Percentiles rank a stretch among this genome's conserved stretches.
phyloP scores from a whole-genome alignment of 352 stramenopile genomes.

The Phytophthora tentaculata region DNA sequence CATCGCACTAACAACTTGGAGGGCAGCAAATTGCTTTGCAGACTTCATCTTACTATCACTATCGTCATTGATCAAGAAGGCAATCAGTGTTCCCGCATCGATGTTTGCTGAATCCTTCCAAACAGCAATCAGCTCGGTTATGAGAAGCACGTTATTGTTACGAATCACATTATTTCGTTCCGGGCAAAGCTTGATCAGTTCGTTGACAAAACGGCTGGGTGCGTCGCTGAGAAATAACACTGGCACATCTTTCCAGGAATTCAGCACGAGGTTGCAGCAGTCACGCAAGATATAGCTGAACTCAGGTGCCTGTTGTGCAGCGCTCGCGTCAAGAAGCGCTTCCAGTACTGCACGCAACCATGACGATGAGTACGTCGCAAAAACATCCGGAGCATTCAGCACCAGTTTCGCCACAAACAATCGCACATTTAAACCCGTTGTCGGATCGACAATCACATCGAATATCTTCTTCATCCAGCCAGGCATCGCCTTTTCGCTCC shows the following conservation, averaged over 20 bases:
- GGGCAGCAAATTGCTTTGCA: slow-evolving; percentile 52
- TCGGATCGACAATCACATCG: slow-evolving; percentile 47
- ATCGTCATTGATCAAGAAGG: slow-evolving; percentile 45
- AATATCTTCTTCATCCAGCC: slow-evolving; percentile 85
- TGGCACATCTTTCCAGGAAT: slow-evolving; percentile 54
- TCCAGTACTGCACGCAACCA: slow-evolving; percentile 70
- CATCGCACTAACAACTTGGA: slow-evolving; percentile 75
- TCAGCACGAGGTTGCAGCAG: slow-evolving; percentile 64
- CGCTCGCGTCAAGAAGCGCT: slow-evolving; percentile 53
- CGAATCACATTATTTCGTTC: slow-evolving; percentile 61
- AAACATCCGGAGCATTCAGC: slow-evolving; percentile 67
- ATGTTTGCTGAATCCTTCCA: slow-evolving; percentile 61
- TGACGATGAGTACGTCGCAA: slow-evolving; percentile 49
- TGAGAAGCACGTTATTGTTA: slow-evolving; percentile 69
- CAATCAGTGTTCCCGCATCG: slow-evolving; percentile 45
- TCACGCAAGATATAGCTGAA: slow-evolving; percentile 85
- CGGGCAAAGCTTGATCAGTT: slow-evolving; percentile 62
- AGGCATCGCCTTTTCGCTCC: slow-evolving; percentile 61
- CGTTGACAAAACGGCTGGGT: slow-evolving; percentile 60
- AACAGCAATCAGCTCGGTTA: slow-evolving; percentile 57
- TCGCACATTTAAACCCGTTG: slow-evolving; percentile 59
- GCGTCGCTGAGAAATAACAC: slow-evolving; percentile 22
- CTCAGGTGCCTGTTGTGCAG: slow-evolving; percentile 40
- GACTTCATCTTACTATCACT: slow-evolving; percentile 48
- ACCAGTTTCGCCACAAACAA: slow-evolving; percentile 80